These are phyloP conservation scores for Xylariaceae sp. DNA, from an alignment of 2,329 filamentous ascomycete genomes.

Conservation along the genomic window DNA sequence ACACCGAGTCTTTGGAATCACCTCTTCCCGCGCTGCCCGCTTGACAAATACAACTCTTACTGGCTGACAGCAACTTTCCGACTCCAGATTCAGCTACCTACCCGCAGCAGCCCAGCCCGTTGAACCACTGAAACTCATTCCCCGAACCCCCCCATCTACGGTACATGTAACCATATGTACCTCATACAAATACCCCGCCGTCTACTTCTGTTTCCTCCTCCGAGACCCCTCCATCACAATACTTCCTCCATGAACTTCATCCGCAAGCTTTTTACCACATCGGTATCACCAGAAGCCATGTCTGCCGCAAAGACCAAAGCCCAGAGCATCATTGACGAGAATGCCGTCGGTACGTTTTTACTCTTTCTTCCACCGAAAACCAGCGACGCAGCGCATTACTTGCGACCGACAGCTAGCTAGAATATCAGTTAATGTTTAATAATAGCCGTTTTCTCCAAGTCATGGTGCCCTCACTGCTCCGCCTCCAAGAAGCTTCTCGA, in stretches of 20 bases:
- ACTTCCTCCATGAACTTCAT: conserved; percentile 54
- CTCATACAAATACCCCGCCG: conserved; percentile 32
- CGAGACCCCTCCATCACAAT: conserved; percentile 11
- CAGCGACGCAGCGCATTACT: not conserved
- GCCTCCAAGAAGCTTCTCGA: conserved; percentile 78
- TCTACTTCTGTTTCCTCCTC: conserved; percentile 1
- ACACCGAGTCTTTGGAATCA: conserved; percentile 22
- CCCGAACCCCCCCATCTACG: not conserved
- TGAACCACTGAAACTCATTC: too few relatives aligned
- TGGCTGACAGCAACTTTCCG: conserved; percentile 6
- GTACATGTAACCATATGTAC: conserved; percentile 3
- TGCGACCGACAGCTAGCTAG: too few relatives aligned
- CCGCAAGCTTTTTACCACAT: conserved; percentile 71
- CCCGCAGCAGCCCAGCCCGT: not conserved
- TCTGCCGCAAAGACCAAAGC: conserved; percentile 84
- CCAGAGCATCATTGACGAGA: conserved; percentile 85
- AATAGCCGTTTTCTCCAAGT: conserved; percentile 92
- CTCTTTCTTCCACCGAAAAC: too few relatives aligned
- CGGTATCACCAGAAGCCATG: conserved; percentile 71
- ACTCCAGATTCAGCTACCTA: not conserved
- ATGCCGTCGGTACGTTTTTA: conserved; percentile 73
- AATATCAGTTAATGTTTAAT: too few relatives aligned
- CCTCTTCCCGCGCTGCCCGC: not conserved
- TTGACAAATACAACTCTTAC: conserved; percentile 23
- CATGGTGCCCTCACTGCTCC: conserved; percentile 92